phyloP scores from a whole-genome alignment of 495 filamentous ascomycete species.

The Gamarada debralockiae region DNA sequence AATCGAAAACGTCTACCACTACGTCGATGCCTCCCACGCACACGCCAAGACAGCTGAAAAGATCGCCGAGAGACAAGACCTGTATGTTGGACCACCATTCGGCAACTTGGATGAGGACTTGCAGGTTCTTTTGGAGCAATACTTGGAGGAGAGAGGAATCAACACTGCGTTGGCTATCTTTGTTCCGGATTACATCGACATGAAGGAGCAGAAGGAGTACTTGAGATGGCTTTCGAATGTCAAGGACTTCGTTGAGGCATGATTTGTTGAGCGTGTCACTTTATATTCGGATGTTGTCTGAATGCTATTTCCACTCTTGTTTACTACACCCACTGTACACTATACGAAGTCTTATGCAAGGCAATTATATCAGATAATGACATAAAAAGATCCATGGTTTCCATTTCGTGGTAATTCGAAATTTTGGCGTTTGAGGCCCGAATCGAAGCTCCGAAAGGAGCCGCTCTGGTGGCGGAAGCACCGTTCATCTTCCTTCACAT shows the following conservation, averaged over 20 bases:
- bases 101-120: slow-evolving; percentile 93
- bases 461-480: too few species aligned
- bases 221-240: slow-evolving; percentile 81
- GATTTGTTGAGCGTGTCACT: slow-evolving; percentile 27
- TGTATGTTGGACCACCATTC: slow-evolving; percentile 92
- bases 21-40: slow-evolving; percentile 67
- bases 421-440: too few species aligned
- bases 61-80: slow-evolving; percentile 53
- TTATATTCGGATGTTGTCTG: slow-evolving; percentile 20
- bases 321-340: slow-evolving; percentile 14
- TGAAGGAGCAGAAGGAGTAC: slow-evolving; percentile 99
- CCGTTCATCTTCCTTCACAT: too few species aligned
- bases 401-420: not conserved
- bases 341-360: slow-evolving; percentile 6
- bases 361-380: slow-evolving; percentile 17
- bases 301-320: slow-evolving; percentile 23
- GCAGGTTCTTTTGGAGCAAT: slow-evolving; percentile 85
- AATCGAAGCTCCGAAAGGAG: too few species aligned
- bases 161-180: slow-evolving; percentile 84
- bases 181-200: slow-evolving; percentile 93
- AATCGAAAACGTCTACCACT: slow-evolving; percentile 91
- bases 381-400: not conserved
- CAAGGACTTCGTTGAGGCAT: slow-evolving; percentile 72
- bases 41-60: slow-evolving; percentile 42
- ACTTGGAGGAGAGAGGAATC: slow-evolving; percentile 91